Evolutionary conservation across 768 basidiomycete genomes (phyloP).

Genomic region (Auriculariales sp.): DNA sequence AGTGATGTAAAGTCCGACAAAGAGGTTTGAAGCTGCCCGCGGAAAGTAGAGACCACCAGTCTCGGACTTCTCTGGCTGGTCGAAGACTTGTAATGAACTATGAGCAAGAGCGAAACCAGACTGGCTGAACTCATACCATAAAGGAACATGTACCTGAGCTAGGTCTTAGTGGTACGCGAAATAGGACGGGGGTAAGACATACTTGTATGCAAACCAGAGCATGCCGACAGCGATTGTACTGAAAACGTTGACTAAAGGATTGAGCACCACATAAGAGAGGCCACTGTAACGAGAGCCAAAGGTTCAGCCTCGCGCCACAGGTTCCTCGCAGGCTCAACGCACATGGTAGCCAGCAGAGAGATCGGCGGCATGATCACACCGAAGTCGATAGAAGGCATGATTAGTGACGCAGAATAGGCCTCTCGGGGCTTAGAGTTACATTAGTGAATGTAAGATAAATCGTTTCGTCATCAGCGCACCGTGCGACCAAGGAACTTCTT

Average conservation of each 20-base stretch:
- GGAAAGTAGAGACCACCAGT: constrained; percentile 22
- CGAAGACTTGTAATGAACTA: constrained; percentile 38
- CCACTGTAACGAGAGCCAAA: constrained; percentile 16
- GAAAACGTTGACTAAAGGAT: constrained; percentile 52
- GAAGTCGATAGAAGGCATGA: constrained; percentile 42
- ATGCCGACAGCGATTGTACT: constrained; percentile 44
- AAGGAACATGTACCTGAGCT: too few relatives aligned
- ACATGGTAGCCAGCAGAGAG: constrained; percentile 32
- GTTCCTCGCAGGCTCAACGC: background rate
- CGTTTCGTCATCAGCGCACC: constrained; percentile 13
- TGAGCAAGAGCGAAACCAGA: background rate
- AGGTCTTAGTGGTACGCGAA: too few relatives aligned
- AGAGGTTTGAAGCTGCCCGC: constrained; percentile 33
- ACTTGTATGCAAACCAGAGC: constrained; percentile 45
- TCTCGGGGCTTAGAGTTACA: too few relatives aligned
- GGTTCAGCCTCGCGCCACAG: background rate
- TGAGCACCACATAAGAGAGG: constrained; percentile 46
- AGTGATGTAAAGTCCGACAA: constrained; percentile 61
- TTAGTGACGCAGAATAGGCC: constrained; percentile 36
- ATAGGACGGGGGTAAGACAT: constrained; percentile 24
- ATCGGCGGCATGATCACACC: constrained; percentile 33
- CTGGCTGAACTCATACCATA: background rate
- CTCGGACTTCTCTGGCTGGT: constrained; percentile 34
- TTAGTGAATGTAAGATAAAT: too few relatives aligned
- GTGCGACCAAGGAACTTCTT: constrained; percentile 56